Conservation (phyloP, 192 early-diverging fungal species). For the Chytriomyces sp. region DNA sequence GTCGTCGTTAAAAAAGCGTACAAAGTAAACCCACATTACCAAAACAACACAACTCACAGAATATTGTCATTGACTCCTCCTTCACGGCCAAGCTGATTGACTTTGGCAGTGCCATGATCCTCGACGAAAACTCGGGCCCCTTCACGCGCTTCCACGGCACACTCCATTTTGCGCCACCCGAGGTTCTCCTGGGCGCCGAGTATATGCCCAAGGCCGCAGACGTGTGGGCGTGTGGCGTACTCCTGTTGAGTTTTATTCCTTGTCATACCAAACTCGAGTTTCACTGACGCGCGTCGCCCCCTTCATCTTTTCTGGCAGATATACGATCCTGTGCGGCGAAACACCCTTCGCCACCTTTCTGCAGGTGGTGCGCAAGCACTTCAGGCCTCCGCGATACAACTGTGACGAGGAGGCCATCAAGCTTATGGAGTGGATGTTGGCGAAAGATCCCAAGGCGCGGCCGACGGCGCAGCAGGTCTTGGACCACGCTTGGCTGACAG, state of each 20-base stretch:
- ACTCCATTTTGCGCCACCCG: constrained; percentile 68
- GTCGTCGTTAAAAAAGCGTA: too few relatives aligned
- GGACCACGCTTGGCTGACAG: constrained; percentile 60
- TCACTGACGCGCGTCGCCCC: too few relatives aligned
- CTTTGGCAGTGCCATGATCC: constrained; percentile 54
- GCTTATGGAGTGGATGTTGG: constrained; percentile 62
- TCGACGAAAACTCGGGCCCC: constrained; percentile 4
- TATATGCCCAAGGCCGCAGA: constrained; percentile 54
- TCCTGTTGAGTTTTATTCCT: constrained; percentile 56
- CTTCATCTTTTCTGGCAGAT: too few relatives aligned
- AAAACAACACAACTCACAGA: too few relatives aligned
- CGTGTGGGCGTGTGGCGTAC: constrained; percentile 69
- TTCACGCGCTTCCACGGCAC: constrained; percentile 58
- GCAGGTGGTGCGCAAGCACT: constrained; percentile 52
- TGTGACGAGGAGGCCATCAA: constrained; percentile 52
- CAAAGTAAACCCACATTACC: too few relatives aligned
- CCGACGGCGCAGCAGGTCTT: constrained; percentile 63
- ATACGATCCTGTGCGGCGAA: constrained; percentile 40
- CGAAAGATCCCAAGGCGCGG: constrained; percentile 55
- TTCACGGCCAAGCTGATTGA: constrained; percentile 57
- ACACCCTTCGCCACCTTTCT: constrained; percentile 59
- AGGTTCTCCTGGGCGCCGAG: constrained; percentile 61
- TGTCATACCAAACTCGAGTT: too few relatives aligned
- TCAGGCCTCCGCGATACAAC: constrained; percentile 43
- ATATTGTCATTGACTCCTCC: constrained; percentile 54